Evolutionary conservation across 2,329 filamentous ascomycete genomes (phyloP).

Genomic region (Neurospora crassa): DNA sequence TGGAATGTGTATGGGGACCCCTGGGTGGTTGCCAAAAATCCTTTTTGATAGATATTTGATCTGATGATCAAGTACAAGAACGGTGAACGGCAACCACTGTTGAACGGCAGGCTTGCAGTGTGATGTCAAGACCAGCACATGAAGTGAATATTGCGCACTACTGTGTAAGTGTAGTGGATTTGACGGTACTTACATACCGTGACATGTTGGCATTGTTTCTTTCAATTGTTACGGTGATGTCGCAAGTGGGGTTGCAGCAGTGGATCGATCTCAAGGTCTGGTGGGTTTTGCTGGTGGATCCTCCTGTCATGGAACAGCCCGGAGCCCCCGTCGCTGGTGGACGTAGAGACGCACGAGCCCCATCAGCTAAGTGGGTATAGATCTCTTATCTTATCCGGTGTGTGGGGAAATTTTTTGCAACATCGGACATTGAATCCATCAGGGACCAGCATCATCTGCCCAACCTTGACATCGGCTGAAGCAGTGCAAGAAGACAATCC

Average conservation of each 20-base stretch:
- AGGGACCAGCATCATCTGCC: not conserved
- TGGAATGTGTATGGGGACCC: not conserved
- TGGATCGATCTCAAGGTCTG: not conserved
- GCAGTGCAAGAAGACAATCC: not conserved
- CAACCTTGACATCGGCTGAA: not conserved
- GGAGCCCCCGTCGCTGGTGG: not conserved
- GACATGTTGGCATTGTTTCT: not conserved
- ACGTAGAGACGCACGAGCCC: not conserved
- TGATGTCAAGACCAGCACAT: not conserved
- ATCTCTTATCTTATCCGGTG: conserved; percentile 8
- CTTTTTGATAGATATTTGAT: no score
- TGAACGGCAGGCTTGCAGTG: not conserved
- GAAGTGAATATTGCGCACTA: not conserved
- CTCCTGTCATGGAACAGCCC: not conserved
- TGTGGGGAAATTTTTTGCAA: conserved; percentile 13
- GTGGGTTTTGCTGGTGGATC: not conserved
- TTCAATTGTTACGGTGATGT: not conserved
- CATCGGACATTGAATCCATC: not conserved
- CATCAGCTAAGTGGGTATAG: not conserved
- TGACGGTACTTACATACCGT: not conserved
- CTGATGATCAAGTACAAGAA: not conserved
- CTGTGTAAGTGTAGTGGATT: not conserved
- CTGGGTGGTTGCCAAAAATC: no score
- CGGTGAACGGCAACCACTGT: not conserved
- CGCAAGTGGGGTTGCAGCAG: not conserved